phyloP scores from a whole-genome alignment of 2,329 filamentous ascomycete species.

The Calonectria fujianensis region DNA sequence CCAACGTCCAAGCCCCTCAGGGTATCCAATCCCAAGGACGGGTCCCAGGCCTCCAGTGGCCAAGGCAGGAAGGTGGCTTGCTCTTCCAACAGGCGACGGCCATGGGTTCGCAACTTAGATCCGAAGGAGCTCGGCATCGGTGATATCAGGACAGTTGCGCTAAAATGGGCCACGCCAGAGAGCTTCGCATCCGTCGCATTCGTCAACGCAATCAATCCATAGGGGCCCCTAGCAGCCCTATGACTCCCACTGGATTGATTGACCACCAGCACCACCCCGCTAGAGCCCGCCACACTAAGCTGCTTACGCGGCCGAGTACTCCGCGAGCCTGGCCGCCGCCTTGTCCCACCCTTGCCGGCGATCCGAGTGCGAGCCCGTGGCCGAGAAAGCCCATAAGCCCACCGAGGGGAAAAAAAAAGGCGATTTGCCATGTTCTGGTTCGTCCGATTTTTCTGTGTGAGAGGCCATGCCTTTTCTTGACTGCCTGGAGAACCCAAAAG shows the following conservation, averaged over 20 bases:
- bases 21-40: neutral
- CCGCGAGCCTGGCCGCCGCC: slow-evolving; percentile 25
- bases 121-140: slow-evolving; percentile 23
- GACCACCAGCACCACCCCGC: neutral
- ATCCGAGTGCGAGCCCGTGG: slow-evolving; percentile 29
- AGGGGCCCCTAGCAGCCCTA: slow-evolving; percentile 22
- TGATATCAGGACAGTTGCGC: neutral
- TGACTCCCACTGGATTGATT: slow-evolving; percentile 11
- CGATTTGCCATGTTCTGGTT: slow-evolving; percentile 15
- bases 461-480: neutral
- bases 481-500: neutral
- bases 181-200: slow-evolving; percentile 25
- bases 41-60: neutral
- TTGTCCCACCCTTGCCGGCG: slow-evolving; percentile 28
- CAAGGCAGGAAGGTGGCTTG: neutral
- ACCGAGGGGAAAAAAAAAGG: neutral
- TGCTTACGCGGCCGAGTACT: slow-evolving; percentile 46
- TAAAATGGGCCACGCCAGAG: slow-evolving; percentile 22
- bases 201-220: slow-evolving; percentile 19
- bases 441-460: neutral
- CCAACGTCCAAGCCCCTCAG: slow-evolving; percentile 4
- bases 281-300: slow-evolving; percentile 34
- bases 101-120: slow-evolving; percentile 11
- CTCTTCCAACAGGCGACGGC: slow-evolving; percentile 11
- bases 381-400: neutral